A percentile compares a stretch with the other conserved stretches of the same genome.
Conservation (phyloP, 2,329 filamentous ascomycete species). For the Calycina herbarum region DNA sequence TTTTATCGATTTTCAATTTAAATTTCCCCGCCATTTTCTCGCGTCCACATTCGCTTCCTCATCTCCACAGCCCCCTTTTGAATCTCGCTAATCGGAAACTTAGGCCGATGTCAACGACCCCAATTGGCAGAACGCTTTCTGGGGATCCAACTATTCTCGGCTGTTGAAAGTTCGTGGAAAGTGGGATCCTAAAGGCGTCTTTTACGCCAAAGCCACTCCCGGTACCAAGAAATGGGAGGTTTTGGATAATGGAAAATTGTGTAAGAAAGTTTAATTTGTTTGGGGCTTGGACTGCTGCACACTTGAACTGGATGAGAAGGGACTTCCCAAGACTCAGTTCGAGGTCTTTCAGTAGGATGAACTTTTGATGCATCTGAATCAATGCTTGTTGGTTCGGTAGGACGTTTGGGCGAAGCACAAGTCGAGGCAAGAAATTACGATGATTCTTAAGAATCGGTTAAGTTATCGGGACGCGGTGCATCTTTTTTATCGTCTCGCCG, state of each 20-base stretch:
- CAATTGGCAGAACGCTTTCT: conserved; percentile 46
- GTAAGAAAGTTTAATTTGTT: background rate
- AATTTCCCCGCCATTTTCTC: background rate
- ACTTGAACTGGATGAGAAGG: background rate
- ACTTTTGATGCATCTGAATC: background rate
- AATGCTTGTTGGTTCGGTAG: background rate
- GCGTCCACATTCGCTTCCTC: background rate
- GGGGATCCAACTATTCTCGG: conserved; percentile 45
- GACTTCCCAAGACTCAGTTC: background rate
- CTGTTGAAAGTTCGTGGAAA: conserved; percentile 48
- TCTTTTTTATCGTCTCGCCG: background rate
- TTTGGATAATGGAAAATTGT: background rate
- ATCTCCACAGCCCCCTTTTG: background rate
- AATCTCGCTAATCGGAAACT: conserved; percentile 2
- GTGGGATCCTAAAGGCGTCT: conserved; percentile 46
- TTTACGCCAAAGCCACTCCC: conserved; percentile 49
- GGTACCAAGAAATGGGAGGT: conserved; percentile 50
- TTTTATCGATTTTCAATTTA: background rate
- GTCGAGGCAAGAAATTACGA: background rate
- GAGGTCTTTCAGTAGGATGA: background rate
- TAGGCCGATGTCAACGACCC: conserved; percentile 29
- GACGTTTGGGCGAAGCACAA: background rate
- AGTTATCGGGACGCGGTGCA: background rate
- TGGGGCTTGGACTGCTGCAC: background rate
- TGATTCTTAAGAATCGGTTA: background rate